Base-by-base conservation (phyloP, 352 stramenopile genomes). In the Phytophthora rubi region DNA sequence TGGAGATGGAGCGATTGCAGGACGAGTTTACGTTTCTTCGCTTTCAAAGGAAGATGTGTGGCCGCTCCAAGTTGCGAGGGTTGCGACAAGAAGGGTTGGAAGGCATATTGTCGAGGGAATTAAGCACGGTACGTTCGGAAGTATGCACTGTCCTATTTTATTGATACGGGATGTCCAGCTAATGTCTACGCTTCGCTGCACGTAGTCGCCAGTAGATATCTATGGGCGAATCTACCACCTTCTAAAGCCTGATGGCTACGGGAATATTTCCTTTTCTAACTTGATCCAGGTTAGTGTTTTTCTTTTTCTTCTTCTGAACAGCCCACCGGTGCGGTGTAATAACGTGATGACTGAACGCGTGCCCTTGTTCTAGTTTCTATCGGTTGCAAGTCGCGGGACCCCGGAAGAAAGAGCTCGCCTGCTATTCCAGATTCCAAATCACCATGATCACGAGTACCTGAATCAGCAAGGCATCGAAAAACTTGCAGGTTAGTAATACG, bases 1-100 rank as follows among this genome's bases (percentile, higher is more conserved):
- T 68, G n/a, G 82, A 93, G 62, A 72, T 93, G 53, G 70, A 79
- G 42, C 68, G 70, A 23, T 63, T 93, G 13, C 82, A 91, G 7
- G 78, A 88, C 30, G 85, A 93, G 62, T 93, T 91, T 59, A 81
- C 82, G 53, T 93, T 90, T 51, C 74, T 87, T 51, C 79, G 83
- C 13, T 80, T 76, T 42, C 75, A 86, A 67, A 58, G 71, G 2
- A 89, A 88, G 53, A 74, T 61, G 1, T 83, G 72, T 39, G 62
- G 77, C 32, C 70, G 76, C 16, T 78, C 67, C 10, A 86, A 82
- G 16, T 58, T 89, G 6, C 82, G 79, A 23, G 83, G 85, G 4
- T 63, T 90, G 8, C 75, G 82, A 1, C 71, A 79, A 54, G 80
- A 89, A 59, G 81, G 86, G 26, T 58, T 93, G 16, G 78, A 86